phyloP scores from a whole-genome alignment of 768 basidiomycete genomes.

The Russula lepida region DNA sequence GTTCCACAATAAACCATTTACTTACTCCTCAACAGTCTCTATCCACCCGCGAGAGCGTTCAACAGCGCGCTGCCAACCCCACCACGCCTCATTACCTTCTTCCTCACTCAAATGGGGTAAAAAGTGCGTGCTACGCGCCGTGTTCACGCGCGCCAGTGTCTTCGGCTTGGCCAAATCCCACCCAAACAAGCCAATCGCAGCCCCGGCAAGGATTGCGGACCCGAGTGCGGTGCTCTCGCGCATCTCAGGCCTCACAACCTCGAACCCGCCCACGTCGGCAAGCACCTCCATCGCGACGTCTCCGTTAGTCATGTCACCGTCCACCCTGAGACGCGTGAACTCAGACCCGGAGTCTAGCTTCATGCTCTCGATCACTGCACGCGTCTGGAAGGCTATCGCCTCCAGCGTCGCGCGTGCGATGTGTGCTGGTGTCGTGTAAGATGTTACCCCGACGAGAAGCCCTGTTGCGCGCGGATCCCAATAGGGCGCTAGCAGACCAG shows the following conservation, averaged over 20 bases:
- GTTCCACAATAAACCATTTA: no score
- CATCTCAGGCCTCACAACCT: no score
- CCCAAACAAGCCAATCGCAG: slow-evolving; percentile 79
- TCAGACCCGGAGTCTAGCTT: slow-evolving; percentile 73
- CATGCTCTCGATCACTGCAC: slow-evolving; percentile 96
- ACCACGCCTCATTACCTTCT: slow-evolving; percentile 58
- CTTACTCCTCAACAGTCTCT: slow-evolving; percentile 33
- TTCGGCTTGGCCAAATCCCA: slow-evolving; percentile 87
- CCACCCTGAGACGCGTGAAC: slow-evolving; percentile 83
- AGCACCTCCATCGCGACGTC: no score
- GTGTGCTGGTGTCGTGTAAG: slow-evolving; percentile 86
- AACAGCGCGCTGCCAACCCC: no score
- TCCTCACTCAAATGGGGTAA: slow-evolving; percentile 43
- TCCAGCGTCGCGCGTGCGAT: slow-evolving; percentile 93
- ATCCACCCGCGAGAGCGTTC: slow-evolving; percentile 80
- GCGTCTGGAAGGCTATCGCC: no score
- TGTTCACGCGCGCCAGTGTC: slow-evolving; percentile 80
- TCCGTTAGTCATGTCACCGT: slow-evolving; percentile 99
- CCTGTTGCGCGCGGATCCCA: slow-evolving; percentile 95
- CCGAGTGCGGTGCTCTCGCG: slow-evolving; percentile 95
- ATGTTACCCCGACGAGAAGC: slow-evolving; percentile 74
- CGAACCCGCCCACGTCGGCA: no score
- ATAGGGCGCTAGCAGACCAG: no score
- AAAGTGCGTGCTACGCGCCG: slow-evolving; percentile 69
- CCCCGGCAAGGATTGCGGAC: slow-evolving; percentile 86